Base-by-base conservation (phyloP, 2,329 filamentous ascomycete species). In the Clarireedia hainanense region DNA sequence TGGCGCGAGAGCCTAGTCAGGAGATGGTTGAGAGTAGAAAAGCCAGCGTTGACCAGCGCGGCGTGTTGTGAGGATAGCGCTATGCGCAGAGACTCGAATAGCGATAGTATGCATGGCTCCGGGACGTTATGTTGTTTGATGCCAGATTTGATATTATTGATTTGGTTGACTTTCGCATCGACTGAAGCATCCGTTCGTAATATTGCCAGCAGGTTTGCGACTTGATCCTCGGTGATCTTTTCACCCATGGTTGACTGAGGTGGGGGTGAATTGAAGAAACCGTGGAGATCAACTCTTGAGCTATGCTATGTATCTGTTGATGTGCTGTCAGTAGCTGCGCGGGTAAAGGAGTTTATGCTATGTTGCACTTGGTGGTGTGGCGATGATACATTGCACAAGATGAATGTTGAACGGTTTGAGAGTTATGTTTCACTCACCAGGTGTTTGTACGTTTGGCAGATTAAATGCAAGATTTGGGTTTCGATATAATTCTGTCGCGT, bases 41-140 rank as follows among this genome's bases (percentile, higher is more conserved):
- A 92, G 57, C 89, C 91, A 52, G 89, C 88, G 57, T 88, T 87
- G 62, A 87, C 84, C 59, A 96, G 84, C 36, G 83, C 81, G 45
- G 85, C 85, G 66, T 95, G 88, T 65, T 88, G 85, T 43, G 89
- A 88, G 53, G 78, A 75, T 62, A 92, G 86, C 58, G 89, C 88
- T 52, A 84, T 74, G 60, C 86, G 86, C 66, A 95, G 78, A 61
- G 86, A 88, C 59, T 96, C 90, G 72, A 96, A 95, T 61, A 96
- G 82, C 57, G 82, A 77, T 26, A 82, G 73, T 64, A 95, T 80
- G 65, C 79, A 81, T 54, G 73, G 72, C 62, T 95, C 89, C 58
- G 90, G 89, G 47, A 96, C 89, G 74, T 91, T 91, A 69, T 88
- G 86, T 72, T 95, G 91, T 72, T 96, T 96, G 77, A 96, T 96